Percentiles rank a stretch among this genome's conserved stretches.
Conservation (phyloP, 768 basidiomycete genomes). For the Leccinum sublutescens region DNA sequence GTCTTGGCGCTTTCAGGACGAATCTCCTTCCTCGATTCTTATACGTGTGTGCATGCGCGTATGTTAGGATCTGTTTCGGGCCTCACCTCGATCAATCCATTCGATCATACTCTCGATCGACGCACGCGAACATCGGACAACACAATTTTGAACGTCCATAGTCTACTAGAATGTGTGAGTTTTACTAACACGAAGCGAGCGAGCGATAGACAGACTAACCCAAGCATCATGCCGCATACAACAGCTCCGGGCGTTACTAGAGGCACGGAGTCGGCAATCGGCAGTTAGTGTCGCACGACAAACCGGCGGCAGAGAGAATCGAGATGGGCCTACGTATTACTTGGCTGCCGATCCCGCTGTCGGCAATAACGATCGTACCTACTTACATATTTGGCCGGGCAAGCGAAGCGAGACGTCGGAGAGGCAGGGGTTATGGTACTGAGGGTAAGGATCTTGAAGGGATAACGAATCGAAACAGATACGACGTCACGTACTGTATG, state of each 20-base stretch:
- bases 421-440: neutral
- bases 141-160: no score
- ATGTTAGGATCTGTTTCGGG: neutral
- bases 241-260: neutral
- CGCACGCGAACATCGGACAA: no score
- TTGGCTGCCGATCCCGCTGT: neutral
- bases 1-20: neutral
- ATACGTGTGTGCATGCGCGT: no score
- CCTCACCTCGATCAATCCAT: neutral
- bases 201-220: no score
- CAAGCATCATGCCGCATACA: no score
- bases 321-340: neutral
- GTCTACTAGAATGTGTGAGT: no score
- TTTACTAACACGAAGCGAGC: no score
- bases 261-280: neutral
- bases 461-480: neutral
- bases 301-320: neutral
- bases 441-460: neutral
- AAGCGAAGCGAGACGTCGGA: neutral
- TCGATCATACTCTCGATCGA: neutral
- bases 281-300: no score
- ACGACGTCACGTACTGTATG: neutral
- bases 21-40: no score
- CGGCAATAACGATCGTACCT: neutral
- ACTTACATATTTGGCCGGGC: neutral